Conservation (phyloP, 371 early-diverging fungal genomes). For the Parasitella parasitica region DNA sequence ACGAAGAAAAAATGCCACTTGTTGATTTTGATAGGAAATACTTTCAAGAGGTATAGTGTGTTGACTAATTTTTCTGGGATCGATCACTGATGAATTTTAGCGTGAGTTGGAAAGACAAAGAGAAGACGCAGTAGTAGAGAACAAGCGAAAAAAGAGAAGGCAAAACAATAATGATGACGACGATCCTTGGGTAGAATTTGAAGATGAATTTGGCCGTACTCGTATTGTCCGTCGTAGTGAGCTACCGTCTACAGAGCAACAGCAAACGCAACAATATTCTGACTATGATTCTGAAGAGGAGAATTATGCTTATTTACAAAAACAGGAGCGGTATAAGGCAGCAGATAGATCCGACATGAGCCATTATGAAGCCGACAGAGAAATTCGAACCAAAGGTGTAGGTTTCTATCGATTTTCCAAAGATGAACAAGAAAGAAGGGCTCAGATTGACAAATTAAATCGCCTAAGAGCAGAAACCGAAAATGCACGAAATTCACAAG, state of each 20-base stretch:
- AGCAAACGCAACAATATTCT: conserved; percentile 3
- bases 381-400: conserved; percentile 72
- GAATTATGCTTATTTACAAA: neutral
- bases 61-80: neutral
- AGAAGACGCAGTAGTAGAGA: conserved; percentile 4
- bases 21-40: conserved; percentile 55
- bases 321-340: conserved; percentile 6
- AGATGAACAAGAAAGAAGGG: conserved; percentile 65
- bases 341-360: conserved; percentile 29
- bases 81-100: neutral
- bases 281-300: conserved; percentile 1
- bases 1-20: conserved; percentile 37
- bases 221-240: conserved; percentile 70
- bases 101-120: conserved; percentile 10
- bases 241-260: conserved; percentile 33
- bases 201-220: conserved; percentile 81
- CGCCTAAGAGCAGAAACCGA: conserved; percentile 57
- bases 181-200: conserved; percentile 81
- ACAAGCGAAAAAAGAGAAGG: conserved; percentile 6
- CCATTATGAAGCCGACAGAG: conserved; percentile 60
- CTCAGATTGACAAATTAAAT: conserved; percentile 66
- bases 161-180: conserved; percentile 32
- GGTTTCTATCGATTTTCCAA: conserved; percentile 75
- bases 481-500: conserved; percentile 38
- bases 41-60: conserved; percentile 30